A percentile compares a stretch with the other conserved stretches of the same genome.
These are phyloP conservation scores for Calonectria pauciramosa DNA, from an alignment of 2,329 filamentous ascomycete species.

Conservation along the genomic window DNA sequence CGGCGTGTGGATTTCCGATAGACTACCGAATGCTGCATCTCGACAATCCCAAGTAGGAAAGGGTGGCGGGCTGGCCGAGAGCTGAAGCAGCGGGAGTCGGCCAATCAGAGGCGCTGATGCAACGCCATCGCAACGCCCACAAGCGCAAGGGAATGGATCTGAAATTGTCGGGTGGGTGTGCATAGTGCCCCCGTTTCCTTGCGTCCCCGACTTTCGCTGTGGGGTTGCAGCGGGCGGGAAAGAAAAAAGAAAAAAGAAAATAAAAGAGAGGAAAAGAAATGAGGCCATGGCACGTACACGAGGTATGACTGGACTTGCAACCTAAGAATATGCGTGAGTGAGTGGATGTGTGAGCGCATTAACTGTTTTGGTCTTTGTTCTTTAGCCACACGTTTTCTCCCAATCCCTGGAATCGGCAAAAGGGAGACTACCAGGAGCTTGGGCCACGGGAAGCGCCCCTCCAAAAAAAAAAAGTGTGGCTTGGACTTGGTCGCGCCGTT, in stretches of 20 bases:
- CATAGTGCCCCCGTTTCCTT: neutral
- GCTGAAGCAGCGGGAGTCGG: constrained; percentile 36
- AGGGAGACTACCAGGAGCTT: neutral
- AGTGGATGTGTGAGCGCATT: neutral
- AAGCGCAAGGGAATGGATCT: constrained; percentile 16
- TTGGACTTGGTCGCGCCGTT: constrained; percentile 3
- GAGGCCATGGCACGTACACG: neutral
- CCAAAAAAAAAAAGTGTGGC: constrained; percentile 9
- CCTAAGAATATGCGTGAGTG: neutral
- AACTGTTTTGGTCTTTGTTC: neutral
- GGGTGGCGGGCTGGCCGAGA: constrained; percentile 45
- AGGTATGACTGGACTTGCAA: no score
- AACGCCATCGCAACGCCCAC: neutral
- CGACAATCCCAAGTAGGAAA: constrained; percentile 41
- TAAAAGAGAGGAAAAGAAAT: neutral
- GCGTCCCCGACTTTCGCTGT: neutral
- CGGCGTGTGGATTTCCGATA: constrained; percentile 41
- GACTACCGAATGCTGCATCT: constrained; percentile 34
- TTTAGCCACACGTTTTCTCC: neutral
- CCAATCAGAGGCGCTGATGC: constrained; percentile 35
- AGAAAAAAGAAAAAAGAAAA: neutral
- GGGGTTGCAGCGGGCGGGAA: neutral
- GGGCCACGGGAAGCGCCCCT: neutral
- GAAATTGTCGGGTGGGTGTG: neutral
- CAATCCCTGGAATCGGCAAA: neutral